These are phyloP conservation scores for Penicillium chermesinum DNA, from an alignment of 495 filamentous ascomycete genomes.

Conservation along the genomic window DNA sequence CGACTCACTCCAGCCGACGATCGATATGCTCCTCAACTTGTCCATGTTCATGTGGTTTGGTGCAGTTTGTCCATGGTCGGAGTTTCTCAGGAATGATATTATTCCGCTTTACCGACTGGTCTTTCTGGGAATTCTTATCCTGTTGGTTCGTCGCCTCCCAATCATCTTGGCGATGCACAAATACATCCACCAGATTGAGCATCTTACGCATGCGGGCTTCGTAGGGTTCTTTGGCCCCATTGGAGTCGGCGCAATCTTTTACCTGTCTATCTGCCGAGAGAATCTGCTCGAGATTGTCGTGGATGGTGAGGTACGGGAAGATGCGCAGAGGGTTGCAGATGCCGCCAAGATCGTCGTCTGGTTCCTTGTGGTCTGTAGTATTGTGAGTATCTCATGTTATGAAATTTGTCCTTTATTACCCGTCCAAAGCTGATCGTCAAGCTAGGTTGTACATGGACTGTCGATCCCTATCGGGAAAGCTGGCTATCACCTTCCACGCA, in stretches of 20 bases:
- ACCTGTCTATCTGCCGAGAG: slow-evolving; percentile 72
- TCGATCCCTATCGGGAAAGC: slow-evolving; percentile 81
- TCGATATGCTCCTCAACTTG: slow-evolving; percentile 83
- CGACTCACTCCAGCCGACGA: slow-evolving; percentile 84
- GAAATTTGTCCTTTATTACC: no score
- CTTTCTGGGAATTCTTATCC: slow-evolving; percentile 71
- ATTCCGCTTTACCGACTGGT: slow-evolving; percentile 75
- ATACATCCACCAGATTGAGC: slow-evolving; percentile 75
- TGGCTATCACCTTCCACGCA: slow-evolving; percentile 72
- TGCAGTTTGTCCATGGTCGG: slow-evolving; percentile 76
- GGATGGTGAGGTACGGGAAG: slow-evolving; percentile 55
- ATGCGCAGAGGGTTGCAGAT: slow-evolving; percentile 61
- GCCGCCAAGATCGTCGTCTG: slow-evolving; percentile 69
- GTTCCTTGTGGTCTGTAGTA: slow-evolving; percentile 82
- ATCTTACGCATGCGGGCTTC: slow-evolving; percentile 67
- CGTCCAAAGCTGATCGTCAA: slow-evolving; percentile 6
- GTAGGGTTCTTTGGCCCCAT: slow-evolving; percentile 94
- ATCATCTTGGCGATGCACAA: slow-evolving; percentile 69
- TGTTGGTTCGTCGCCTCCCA: slow-evolving; percentile 75
- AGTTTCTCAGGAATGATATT: slow-evolving; percentile 61
- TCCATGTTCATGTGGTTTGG: slow-evolving; percentile 90
- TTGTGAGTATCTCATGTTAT: slow-evolving; percentile 68
- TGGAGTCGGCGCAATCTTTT: slow-evolving; percentile 77
- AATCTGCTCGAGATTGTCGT: slow-evolving; percentile 53
- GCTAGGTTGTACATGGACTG: slow-evolving; percentile 76